Conservation (phyloP, 2,329 filamentous ascomycete genomes). For the Neonectria sp. region DNA sequence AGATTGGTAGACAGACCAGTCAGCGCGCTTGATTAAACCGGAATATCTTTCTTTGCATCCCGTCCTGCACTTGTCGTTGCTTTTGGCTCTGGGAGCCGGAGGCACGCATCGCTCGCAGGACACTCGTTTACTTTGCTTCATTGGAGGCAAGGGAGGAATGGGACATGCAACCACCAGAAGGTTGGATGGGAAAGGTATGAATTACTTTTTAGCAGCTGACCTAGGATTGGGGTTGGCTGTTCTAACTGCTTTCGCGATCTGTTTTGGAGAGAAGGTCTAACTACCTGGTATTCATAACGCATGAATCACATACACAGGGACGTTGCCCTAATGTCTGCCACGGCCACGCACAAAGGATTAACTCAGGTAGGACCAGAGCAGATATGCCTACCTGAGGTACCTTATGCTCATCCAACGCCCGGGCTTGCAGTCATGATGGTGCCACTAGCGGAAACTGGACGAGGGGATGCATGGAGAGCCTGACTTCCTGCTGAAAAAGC, state of each 20-base stretch:
- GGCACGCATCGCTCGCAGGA: constrained; percentile 5
- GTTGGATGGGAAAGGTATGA: background rate
- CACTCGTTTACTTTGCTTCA: background rate
- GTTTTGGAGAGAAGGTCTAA: no score
- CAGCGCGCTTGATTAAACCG: constrained; percentile 1
- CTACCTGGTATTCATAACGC: no score
- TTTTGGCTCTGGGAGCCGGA: constrained; percentile 33
- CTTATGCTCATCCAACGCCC: background rate
- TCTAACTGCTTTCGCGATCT: background rate
- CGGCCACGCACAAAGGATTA: background rate
- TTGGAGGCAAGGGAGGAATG: constrained; percentile 11
- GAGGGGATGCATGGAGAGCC: constrained; percentile 5
- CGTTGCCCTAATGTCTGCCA: background rate
- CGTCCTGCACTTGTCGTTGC: constrained; percentile 34
- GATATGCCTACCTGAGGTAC: background rate
- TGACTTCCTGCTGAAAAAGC: constrained; percentile 28
- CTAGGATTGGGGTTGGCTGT: background rate
- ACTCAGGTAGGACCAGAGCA: background rate
- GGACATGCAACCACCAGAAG: background rate
- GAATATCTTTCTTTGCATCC: constrained; percentile 16
- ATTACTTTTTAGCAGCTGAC: background rate
- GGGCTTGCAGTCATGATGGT: constrained; percentile 13
- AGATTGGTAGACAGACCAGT: background rate
- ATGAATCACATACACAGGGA: constrained; percentile 2
- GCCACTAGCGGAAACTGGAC: constrained; percentile 12